Conservation (phyloP, 495 filamentous ascomycete species). For the Parathielavia appendiculata region DNA sequence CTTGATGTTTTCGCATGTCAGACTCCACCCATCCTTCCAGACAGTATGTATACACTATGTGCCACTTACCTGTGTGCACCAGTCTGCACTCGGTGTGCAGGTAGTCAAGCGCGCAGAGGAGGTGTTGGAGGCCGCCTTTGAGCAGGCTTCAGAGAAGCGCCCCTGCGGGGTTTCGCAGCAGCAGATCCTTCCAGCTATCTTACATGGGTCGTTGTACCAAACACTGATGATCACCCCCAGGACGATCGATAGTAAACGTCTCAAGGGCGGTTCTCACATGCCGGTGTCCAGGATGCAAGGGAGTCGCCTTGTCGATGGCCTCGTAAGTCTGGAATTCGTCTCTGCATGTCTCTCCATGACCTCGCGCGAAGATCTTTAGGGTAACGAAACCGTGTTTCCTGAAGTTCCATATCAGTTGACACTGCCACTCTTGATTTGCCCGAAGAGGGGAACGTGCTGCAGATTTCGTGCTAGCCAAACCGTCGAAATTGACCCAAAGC, state of each 20-base stretch:
- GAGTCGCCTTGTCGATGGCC: conserved; percentile 24
- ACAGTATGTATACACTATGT: conserved; percentile 41
- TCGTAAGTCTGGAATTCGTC: conserved; percentile 38
- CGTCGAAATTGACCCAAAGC: conserved; percentile 51
- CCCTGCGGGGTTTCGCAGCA: conserved; percentile 28
- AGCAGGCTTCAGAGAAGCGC: conserved; percentile 32
- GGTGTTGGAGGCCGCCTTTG: conserved; percentile 28
- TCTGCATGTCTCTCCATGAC: neutral
- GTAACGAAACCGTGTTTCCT: neutral
- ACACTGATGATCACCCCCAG: conserved; percentile 38
- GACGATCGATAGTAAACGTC: conserved; percentile 35
- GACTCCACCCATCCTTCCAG: conserved; percentile 13
- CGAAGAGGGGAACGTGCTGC: conserved; percentile 29
- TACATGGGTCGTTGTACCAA: conserved; percentile 42
- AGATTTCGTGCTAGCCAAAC: conserved; percentile 53
- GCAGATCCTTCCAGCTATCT: conserved; percentile 29
- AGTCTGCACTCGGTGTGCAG: conserved; percentile 40
- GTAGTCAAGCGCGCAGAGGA: conserved; percentile 41
- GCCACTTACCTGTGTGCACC: conserved; percentile 42
- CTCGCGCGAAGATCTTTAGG: neutral
- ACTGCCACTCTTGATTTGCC: neutral
- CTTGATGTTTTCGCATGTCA: conserved; percentile 29
- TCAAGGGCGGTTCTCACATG: conserved; percentile 39
- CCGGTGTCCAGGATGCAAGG: conserved; percentile 35
- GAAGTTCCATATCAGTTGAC: neutral